These are phyloP conservation scores for Alternaria alternata DNA, from an alignment of 2,329 filamentous ascomycete species.

Conservation along the genomic window DNA sequence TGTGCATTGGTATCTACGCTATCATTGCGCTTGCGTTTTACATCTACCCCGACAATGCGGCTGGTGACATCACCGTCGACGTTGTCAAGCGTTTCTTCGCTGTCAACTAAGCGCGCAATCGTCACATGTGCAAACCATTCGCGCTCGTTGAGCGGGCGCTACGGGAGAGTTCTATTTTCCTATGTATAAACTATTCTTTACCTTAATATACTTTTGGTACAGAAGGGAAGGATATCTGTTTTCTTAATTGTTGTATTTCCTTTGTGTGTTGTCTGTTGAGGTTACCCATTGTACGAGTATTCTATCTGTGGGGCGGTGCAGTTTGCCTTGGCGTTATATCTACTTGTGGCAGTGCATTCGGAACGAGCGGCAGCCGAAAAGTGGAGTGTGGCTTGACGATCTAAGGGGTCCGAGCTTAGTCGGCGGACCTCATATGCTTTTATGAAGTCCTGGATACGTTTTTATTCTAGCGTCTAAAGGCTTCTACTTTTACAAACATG, in stretches of 20 bases:
- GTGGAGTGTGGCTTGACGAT: slow-evolving; percentile 13
- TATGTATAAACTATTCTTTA: slow-evolving; percentile 15
- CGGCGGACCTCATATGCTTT: too few species aligned
- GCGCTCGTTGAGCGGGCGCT: slow-evolving; percentile 15
- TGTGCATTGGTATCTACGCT: slow-evolving; percentile 63
- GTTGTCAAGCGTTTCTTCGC: slow-evolving; percentile 41
- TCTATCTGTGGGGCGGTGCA: slow-evolving; percentile 15
- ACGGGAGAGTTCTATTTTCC: slow-evolving; percentile 8
- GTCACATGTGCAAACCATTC: neutral
- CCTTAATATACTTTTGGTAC: neutral
- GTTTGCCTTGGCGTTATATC: slow-evolving; percentile 17
- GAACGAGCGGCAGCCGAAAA: slow-evolving; percentile 6
- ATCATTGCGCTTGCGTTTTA: slow-evolving; percentile 69
- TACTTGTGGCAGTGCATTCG: slow-evolving; percentile 18
- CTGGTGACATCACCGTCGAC: slow-evolving; percentile 39
- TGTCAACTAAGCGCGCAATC: slow-evolving; percentile 3
- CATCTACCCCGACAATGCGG: slow-evolving; percentile 65
- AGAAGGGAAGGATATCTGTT: neutral
- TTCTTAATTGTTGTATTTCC: slow-evolving; percentile 1
- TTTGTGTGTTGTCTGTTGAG: neutral
- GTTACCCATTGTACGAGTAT: slow-evolving; percentile 13
- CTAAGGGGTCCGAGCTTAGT: too few species aligned
- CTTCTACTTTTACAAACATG: too few species aligned
- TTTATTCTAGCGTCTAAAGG: too few species aligned
- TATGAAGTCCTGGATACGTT: too few species aligned